Base-by-base conservation (phyloP, 2,329 filamentous ascomycete genomes). In the Venturia oleaginea region DNA sequence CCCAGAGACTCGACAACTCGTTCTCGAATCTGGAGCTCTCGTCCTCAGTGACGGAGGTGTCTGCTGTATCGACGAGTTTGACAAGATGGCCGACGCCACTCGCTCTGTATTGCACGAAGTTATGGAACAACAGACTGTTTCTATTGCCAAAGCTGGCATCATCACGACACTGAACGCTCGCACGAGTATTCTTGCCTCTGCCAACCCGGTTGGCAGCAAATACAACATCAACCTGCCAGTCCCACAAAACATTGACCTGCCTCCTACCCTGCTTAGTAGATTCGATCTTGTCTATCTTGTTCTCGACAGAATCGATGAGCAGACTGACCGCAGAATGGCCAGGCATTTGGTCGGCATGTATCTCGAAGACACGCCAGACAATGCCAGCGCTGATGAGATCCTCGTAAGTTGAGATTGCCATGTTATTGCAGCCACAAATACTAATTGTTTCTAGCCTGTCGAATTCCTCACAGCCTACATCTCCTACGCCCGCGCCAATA, bases 261-360 rank as follows among this genome's bases (percentile, higher is more conserved):
- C 94, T 0, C 94, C 94, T 0, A 99, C 94, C 0, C 82, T 99
- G 7, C 84, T 99, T 62, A 97, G 92, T 5, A 89, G 94, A 81
- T 99, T 99, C 74, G 94, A 99, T 75, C 81, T 99, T 7, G 93
- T 99, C 61, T 99, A 99, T 73, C 86, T 99, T 1, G 94, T 99
- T 54, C 86, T 99, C 59, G 94, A 99, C 74, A 90, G 90, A 8
- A 88, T 95, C 61, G 93, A 97, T 72, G 94, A 97, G 77, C 88
- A 89, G 72, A 87, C 84, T 64, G 94, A 99, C 75, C 88, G 92
- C 67, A 87, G 91, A 55, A 81, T 99, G 64, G 94, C 94, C 15
- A 89, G 92, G 72, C 94, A 99, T 80, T 79, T 99, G 71, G 85
- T 99, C 38, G 91, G 91, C 64, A 95, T 99, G 87, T 99, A 99